These are phyloP conservation scores for Halophytophthora batemanensis DNA, from an alignment of 352 stramenopile genomes.

Conservation along the genomic window DNA sequence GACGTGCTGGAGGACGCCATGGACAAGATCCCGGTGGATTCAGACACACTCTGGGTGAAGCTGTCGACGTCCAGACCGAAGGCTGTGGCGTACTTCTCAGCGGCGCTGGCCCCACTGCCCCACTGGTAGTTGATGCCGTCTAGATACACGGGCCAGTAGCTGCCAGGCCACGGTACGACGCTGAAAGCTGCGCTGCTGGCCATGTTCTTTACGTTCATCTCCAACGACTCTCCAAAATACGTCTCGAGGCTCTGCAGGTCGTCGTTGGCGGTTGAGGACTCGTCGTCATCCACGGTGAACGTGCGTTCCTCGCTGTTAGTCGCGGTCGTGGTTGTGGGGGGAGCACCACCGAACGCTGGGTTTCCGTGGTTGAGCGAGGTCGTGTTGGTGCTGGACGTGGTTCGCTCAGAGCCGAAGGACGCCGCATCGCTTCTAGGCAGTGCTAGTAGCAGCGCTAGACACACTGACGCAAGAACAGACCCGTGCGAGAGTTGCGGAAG, in stretches of 20 bases:
- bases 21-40: conserved; percentile 18
- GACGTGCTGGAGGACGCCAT: conserved; percentile 7
- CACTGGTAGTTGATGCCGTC: conserved; percentile 47
- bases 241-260: conserved; percentile 24
- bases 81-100: conserved; percentile 31
- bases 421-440: background rate
- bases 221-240: conserved; percentile 19
- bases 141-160: conserved; percentile 38
- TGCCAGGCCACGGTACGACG: conserved; percentile 5
- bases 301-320: background rate
- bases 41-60: conserved; percentile 25
- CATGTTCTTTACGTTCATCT: conserved; percentile 16
- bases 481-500: too few species aligned
- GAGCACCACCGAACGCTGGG: conserved; percentile 8
- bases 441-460: background rate
- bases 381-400: conserved; percentile 6
- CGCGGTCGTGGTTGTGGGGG: background rate
- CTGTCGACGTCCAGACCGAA: conserved; percentile 22
- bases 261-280: conserved; percentile 1
- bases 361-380: conserved; percentile 8
- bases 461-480: too few species aligned
- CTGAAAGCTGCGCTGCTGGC: background rate
- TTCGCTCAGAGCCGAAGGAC: conserved; percentile 11
- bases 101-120: conserved; percentile 10
- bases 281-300: too few species aligned